Base-by-base conservation (phyloP, 1,284 basidiomycete genomes). In the Leccinum olivaceoglutinosum region DNA sequence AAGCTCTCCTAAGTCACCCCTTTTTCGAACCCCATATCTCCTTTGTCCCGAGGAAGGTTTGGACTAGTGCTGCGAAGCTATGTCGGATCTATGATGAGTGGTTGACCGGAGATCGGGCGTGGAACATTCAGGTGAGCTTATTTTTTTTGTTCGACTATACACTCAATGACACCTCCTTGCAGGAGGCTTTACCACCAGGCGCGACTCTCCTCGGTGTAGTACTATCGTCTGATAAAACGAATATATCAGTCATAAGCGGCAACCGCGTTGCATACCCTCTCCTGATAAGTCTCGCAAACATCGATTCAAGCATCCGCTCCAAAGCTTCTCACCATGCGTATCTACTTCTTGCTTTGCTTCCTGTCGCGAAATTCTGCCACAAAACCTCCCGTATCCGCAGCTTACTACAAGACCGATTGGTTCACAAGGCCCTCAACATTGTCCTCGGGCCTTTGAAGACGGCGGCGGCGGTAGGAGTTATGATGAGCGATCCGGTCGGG, bases 21-120 rank as follows among this genome's bases (percentile, higher is more conserved):
- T 34, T 58, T 8, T 12, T 61, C 8, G 32, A 8, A 38, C 6
- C n/a, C 18, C 58, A 62, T 16, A 65, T 66, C 11, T 57, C 60
- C 29, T 65, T 66, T 2, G 11, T 49, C 4, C 54, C 60, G 5
- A 12, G 58, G 21, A 65, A 39, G 53, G 55, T 66, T 36, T 68
- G 59, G 58, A 62, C 57, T 0, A 44, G 14, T 0, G 44, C 67
- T 1, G 56, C 56, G 6, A 61, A 44, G 18, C 16, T 68, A 2
- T 61, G 59, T 51, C 8, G 39, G 2, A 16, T 68, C 41, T 41
- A 41, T 41, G 41, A 41, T 16, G 41, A 41, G 16, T 41, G 41
- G 41, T 41, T 41, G 41, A 41, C 41, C 41, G 41, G 41, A 41
- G 41, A 41, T 41, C 41, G 41, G 41, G 41, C 64, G 4, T 63